Conservation (phyloP, 139 green algal species). For the Picochlorum sp. region DNA sequence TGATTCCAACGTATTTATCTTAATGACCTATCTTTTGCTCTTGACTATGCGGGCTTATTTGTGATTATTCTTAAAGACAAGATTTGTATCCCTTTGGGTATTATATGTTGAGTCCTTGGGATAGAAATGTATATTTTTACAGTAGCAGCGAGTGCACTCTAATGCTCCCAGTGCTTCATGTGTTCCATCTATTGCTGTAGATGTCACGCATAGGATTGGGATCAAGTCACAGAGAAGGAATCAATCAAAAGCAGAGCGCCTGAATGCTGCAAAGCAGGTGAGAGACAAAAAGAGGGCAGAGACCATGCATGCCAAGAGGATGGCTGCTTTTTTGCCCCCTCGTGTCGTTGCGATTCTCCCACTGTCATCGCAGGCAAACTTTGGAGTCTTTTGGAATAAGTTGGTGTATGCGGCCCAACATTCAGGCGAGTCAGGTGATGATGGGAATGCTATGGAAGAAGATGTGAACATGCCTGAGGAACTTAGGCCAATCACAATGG, state of each 20-base stretch:
- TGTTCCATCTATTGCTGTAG: slow-evolving; percentile 3
- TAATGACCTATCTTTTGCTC: not conserved
- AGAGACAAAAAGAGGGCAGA: slow-evolving; percentile 51
- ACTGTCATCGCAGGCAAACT: slow-evolving; percentile 41
- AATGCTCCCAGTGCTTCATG: too few species aligned
- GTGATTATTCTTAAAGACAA: too few species aligned
- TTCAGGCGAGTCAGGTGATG: not conserved
- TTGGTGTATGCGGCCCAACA: slow-evolving; percentile 28
- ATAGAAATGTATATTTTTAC: too few species aligned
- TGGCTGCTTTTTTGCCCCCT: slow-evolving; percentile 20
- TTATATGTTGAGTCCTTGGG: too few species aligned
- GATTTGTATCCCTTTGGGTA: too few species aligned
- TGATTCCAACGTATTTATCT: slow-evolving; percentile 6
- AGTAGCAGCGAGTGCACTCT: too few species aligned
- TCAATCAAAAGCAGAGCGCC: slow-evolving; percentile 38
- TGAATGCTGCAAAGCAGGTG: slow-evolving; percentile 46
- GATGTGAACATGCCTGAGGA: not conserved
- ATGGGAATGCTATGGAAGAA: not conserved
- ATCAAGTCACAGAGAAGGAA: slow-evolving; percentile 13
- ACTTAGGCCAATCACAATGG: slow-evolving; percentile 23
- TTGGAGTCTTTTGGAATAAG: slow-evolving; percentile 20
- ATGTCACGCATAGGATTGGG: not conserved
- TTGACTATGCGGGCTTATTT: slow-evolving; percentile 1
- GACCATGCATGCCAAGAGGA: slow-evolving; percentile 36
- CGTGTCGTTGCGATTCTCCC: slow-evolving; percentile 59